These are phyloP conservation scores for Artemisia argyi DNA, from an alignment of 129 eudicot species.

Conservation along the genomic window DNA sequence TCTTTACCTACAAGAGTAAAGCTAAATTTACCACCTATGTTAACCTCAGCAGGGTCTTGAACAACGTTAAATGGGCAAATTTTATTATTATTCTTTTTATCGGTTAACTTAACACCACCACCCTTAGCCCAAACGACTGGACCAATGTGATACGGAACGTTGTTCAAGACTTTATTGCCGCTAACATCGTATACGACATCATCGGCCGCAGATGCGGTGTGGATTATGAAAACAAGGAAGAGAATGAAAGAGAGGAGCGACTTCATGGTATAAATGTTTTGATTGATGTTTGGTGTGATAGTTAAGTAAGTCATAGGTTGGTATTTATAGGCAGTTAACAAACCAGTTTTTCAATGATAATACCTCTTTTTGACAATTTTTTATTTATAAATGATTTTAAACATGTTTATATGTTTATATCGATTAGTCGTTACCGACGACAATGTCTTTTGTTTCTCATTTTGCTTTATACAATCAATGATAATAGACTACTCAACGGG, in stretches of 20 bases:
- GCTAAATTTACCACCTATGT: slow-evolving; percentile 3
- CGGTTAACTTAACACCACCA: neutral
- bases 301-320: neutral
- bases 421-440: no score
- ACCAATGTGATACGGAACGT: slow-evolving; percentile 9
- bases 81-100: neutral
- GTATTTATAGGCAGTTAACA: neutral
- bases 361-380: no score
- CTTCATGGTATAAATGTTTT: neutral
- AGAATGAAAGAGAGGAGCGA: neutral
- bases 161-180: slow-evolving; percentile 6
- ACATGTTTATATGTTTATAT: no score
- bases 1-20: neutral
- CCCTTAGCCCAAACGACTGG: neutral
- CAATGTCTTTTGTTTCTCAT: no score
- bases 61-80: slow-evolving; percentile 10
- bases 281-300: neutral
- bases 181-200: neutral
- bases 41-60: slow-evolving; percentile 1
- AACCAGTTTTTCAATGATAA: no score
- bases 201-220: neutral
- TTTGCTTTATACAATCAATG: no score
- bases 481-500: no score
- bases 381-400: no score
- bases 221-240: neutral